Base-by-base conservation (phyloP, 164 flowering plant genomes). In the Sedum album region DNA sequence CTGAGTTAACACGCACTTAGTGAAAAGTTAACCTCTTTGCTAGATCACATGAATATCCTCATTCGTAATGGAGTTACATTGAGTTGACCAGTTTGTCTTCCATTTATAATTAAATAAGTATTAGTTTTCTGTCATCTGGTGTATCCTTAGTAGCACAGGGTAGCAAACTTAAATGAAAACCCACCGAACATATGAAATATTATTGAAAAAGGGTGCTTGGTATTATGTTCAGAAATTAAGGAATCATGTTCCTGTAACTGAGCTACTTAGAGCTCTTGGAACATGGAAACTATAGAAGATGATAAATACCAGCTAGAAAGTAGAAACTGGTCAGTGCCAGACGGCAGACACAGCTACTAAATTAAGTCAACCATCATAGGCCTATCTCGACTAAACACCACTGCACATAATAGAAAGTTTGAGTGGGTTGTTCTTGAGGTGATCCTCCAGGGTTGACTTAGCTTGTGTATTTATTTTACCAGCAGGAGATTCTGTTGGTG, bases 321-420 rank as follows among this genome's bases (percentile, higher is more conserved):
- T 44, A 17, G 7, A 51, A 57, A 57, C 62, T 57, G 62, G 14
- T 57, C 35, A 14, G 28, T 57, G 33, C 31, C 62, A 57, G 62
- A 15, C 33, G 31, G 33, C 31, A 57, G 62, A 28, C 33, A 30
- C 62, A 30, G 4, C 62, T 57, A 28, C 33, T 57, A 26, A 57
- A 57, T 57, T 30, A 57, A 57, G 62, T 57, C 62, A 57, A 57
- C 62, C 62, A 7, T 57, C 33, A 26, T 57, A 57, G 6, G 62
- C 31, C 31, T 57, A 57, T 57, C 62, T 28, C 62, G 26, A 57
- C 33, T 26, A 57, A 18, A 57, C 33, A 57, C 20, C 62, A 11
- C 62, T 53, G 60, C 60, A 53, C 13, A 25, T 53, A 53, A 53
- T n/a, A 23, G 60, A 53, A 57, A 28, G 30, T 55, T 10, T 25